Conservation (phyloP, 805 yeast genomes). For the Teunomyces barrocoloradensis region DNA sequence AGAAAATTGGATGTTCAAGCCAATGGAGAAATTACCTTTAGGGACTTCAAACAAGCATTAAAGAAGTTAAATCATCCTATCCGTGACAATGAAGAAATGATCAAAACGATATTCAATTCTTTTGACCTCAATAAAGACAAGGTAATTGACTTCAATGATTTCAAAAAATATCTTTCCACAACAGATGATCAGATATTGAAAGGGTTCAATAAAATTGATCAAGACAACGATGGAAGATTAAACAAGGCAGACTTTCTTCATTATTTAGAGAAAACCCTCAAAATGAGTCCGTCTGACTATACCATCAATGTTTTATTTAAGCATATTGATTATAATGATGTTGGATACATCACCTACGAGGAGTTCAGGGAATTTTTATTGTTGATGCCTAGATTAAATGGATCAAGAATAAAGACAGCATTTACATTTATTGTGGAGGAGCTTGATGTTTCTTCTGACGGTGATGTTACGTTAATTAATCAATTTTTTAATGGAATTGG, state of each 20-base stretch:
- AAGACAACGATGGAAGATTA: constrained; percentile 70
- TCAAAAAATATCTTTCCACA: constrained; percentile 56
- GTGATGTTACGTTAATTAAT: constrained; percentile 82
- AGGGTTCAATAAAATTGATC: constrained; percentile 69
- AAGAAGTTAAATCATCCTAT: constrained; percentile 59
- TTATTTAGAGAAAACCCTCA: constrained; percentile 56
- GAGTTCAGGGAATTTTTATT: constrained; percentile 83
- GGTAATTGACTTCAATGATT: constrained; percentile 61
- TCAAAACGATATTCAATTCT: constrained; percentile 53
- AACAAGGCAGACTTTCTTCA: constrained; percentile 61
- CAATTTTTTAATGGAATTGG: constrained; percentile 84
- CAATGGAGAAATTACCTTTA: constrained; percentile 48
- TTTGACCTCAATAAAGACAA: constrained; percentile 59
- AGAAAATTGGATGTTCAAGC: constrained; percentile 35
- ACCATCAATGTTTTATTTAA: constrained; percentile 57
- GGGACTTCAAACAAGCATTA: constrained; percentile 48
- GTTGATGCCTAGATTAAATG: constrained; percentile 77
- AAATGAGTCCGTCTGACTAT: constrained; percentile 49
- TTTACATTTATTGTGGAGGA: constrained; percentile 78
- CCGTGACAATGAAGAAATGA: constrained; percentile 56
- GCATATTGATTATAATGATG: constrained; percentile 51
- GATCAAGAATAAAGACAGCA: constrained; percentile 78
- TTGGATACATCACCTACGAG: constrained; percentile 73
- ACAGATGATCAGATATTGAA: constrained; percentile 70
- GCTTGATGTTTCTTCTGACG: constrained; percentile 79